phyloP scores from a whole-genome alignment of 2,329 filamentous ascomycete genomes.

The Aspergillus intermedius region DNA sequence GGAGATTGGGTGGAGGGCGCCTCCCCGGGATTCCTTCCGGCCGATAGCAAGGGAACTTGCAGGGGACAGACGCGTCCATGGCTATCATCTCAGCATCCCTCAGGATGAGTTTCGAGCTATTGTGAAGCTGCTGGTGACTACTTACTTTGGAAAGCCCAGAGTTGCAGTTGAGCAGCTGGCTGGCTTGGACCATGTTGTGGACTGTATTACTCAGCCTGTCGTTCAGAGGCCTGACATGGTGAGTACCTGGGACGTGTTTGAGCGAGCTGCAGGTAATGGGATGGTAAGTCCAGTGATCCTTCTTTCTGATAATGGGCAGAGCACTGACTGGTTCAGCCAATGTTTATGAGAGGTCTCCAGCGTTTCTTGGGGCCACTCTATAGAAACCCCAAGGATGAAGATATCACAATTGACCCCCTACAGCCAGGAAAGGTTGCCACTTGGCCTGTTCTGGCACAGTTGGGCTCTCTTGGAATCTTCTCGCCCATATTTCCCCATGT shows the following conservation, averaged over 20 bases:
- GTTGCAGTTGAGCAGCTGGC: background rate
- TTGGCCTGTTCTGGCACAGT: background rate
- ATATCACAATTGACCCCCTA: background rate
- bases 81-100: background rate
- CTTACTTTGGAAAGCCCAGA: background rate
- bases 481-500: background rate
- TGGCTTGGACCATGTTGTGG: background rate
- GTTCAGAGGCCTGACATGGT: background rate
- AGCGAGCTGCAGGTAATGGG: background rate
- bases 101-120: background rate
- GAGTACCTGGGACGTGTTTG: background rate
- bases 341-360: background rate
- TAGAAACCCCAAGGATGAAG: background rate
- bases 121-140: background rate
- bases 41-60: background rate
- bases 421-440: background rate
- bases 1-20: background rate
- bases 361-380: background rate
- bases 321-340: background rate
- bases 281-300: background rate
- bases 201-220: background rate
- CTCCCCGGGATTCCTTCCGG: background rate
- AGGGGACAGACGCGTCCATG: background rate
- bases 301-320: background rate
- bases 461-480: background rate